Evolutionary conservation across 2,329 filamentous ascomycete genomes (phyloP).

Genomic region (Hypoxylon sp.): DNA sequence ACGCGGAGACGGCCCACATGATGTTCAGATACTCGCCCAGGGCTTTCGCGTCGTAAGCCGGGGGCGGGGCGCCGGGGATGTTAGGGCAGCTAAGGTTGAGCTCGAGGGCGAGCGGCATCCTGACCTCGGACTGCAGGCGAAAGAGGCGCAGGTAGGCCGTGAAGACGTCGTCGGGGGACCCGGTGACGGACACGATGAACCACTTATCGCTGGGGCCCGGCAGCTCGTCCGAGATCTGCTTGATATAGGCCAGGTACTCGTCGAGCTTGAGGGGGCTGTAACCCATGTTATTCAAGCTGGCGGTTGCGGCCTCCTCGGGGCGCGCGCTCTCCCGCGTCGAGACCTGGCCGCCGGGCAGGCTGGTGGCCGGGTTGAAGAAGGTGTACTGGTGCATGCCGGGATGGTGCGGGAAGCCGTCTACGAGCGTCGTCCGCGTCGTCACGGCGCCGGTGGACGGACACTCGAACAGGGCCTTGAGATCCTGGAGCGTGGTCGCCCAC

Average conservation of each 20-base stretch:
- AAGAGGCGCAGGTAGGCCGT: conserved; percentile 69
- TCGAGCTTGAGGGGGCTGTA: conserved; percentile 77
- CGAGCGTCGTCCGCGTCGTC: conserved; percentile 79
- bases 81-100: conserved; percentile 86
- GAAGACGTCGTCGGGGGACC: conserved; percentile 69
- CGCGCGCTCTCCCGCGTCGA: conserved; percentile 37
- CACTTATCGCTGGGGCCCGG: conserved; percentile 62
- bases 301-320: conserved; percentile 49
- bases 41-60: conserved; percentile 73
- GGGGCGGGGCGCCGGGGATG: conserved; percentile 76
- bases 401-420: conserved; percentile 76
- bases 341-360: conserved; percentile 9
- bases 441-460: conserved; percentile 78
- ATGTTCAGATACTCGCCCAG: conserved; percentile 68
- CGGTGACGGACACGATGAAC: conserved; percentile 80
- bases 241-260: conserved; percentile 71
- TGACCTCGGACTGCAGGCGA: conserved; percentile 55
- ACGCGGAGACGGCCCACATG: conserved; percentile 56
- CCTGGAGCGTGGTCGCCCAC: conserved; percentile 77
- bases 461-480: conserved; percentile 73
- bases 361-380: conserved; percentile 70
- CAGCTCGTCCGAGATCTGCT: conserved; percentile 58
- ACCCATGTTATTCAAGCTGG: conserved; percentile 78
- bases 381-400: conserved; percentile 72
- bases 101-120: conserved; percentile 73